Evolutionary conservation across 768 basidiomycete genomes (phyloP).

Genomic region (Mycena maculata): DNA sequence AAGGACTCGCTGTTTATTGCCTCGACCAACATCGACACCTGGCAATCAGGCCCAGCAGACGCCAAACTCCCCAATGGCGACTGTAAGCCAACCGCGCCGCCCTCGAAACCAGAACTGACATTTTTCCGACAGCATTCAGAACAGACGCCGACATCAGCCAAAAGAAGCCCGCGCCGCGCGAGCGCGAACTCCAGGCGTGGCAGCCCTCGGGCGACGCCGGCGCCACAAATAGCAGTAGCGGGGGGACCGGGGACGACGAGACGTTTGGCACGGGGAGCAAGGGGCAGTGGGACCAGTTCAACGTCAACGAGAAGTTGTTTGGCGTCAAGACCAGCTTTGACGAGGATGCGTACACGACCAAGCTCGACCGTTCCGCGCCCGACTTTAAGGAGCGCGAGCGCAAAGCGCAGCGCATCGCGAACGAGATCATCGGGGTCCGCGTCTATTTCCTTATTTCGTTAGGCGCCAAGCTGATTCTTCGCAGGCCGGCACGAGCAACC

Average conservation of each 20-base stretch:
- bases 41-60: constrained; percentile 81
- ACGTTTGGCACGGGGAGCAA: constrained; percentile 71
- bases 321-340: constrained; percentile 93
- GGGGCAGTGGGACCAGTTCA: constrained; percentile 90
- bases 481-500: constrained; percentile 75
- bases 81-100: constrained; percentile 58
- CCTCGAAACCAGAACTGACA: constrained; percentile 20
- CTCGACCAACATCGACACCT: constrained; percentile 77
- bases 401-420: constrained; percentile 88
- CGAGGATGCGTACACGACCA: constrained; percentile 95
- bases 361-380: constrained; percentile 82
- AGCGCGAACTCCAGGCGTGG: constrained; percentile 89
- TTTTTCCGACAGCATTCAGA: constrained; percentile 75
- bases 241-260: constrained; percentile 64
- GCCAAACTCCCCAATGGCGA: constrained; percentile 76
- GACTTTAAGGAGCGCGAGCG: constrained; percentile 92
- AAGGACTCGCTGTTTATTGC: constrained; percentile 79
- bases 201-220: constrained; percentile 57
- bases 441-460: constrained; percentile 22
- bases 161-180: constrained; percentile 63
- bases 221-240: constrained; percentile 39
- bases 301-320: constrained; percentile 91
- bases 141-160: constrained; percentile 84
- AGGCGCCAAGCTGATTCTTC: constrained; percentile 12
- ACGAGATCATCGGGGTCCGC: constrained; percentile 88